These are phyloP conservation scores for Aspergillus fumigatus DNA, from an alignment of 2,329 filamentous ascomycete genomes.

Conservation along the genomic window DNA sequence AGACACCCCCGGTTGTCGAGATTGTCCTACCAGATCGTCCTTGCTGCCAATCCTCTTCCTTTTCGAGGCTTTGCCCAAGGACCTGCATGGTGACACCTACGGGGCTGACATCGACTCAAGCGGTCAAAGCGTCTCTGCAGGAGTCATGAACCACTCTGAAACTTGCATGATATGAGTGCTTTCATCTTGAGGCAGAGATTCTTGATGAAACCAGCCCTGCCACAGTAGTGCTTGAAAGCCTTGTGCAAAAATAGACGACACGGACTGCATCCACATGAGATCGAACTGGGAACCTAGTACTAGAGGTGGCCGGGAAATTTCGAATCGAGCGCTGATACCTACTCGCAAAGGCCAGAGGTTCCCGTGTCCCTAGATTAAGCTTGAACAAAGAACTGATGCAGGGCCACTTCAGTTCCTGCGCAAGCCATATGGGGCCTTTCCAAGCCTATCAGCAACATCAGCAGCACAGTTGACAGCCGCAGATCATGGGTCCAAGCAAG, in stretches of 20 bases:
- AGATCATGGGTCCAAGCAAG: conserved; percentile 9
- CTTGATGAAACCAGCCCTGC: background rate
- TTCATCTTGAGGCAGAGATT: background rate
- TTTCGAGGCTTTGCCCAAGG: background rate
- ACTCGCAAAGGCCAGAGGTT: background rate
- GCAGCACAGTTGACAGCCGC: conserved; percentile 7
- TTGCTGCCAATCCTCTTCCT: conserved; percentile 8
- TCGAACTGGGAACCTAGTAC: background rate
- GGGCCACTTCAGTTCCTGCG: conserved; percentile 21
- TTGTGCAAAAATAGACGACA: background rate
- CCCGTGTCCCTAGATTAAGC: conserved; percentile 3
- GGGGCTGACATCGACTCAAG: background rate
- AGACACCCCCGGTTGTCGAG: conserved; percentile 2
- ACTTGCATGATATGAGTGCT: background rate
- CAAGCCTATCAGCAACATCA: conserved; percentile 6
- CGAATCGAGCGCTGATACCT: background rate
- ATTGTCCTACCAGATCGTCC: conserved; percentile 3
- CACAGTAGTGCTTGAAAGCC: background rate
- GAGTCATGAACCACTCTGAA: background rate
- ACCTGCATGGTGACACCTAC: background rate
- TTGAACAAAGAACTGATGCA: conserved; percentile 2
- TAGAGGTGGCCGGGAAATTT: background rate
- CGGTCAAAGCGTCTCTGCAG: background rate
- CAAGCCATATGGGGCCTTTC: conserved; percentile 12
- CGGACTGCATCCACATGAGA: background rate